Base-by-base conservation (phyloP, 2,329 filamentous ascomycete genomes). In the Albifimbria verrucaria region DNA sequence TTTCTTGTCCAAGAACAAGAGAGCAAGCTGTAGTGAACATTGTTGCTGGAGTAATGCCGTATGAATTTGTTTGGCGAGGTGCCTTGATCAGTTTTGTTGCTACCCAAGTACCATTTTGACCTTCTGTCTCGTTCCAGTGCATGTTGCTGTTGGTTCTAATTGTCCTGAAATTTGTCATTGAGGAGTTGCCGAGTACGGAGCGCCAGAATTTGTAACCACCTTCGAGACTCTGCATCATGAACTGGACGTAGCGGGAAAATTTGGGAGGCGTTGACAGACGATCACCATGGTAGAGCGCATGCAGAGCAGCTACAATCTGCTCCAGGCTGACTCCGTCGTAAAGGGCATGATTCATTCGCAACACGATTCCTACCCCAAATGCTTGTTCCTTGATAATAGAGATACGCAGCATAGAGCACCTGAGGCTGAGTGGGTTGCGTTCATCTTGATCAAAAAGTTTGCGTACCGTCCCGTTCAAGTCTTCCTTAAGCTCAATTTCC, bases 291-390 rank as follows among this genome's bases (percentile, higher is more conserved):
- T 58, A 57, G 3, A 58, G 21, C 12, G 21, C 10, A 18, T 50
- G 52, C 12, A 59, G 45, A 17, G 48, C 49, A 24, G 46, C 32
- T 36, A 54, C 11, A 26, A 58, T 44, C 32, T 54, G 42, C 44
- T 50, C 52, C 18, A 58, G 24, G 24, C 51, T 55, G 20, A 55
- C 20, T 23, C 57, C 57, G 36, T 59, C 57, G n/a, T 58, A 59
- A 17, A 59, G 9, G 20, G 57, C 57, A 36, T 59, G 57, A n/a
- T 53, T 55, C 55, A 57, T 58, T 12, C 51, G 51, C 12, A 59
- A 47, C 12, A 57, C 28, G n/a, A 59, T 36, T 24, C 52, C 49
- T 7, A 44, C 21, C 7, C 20, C 48, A 11, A 25, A 12, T 6
- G 5, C 23, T 24, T 23, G 47, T 41, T 53, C 49, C 52, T 18